phyloP scores from a whole-genome alignment of 305 asterid genomes.

The Andrographis paniculata region DNA sequence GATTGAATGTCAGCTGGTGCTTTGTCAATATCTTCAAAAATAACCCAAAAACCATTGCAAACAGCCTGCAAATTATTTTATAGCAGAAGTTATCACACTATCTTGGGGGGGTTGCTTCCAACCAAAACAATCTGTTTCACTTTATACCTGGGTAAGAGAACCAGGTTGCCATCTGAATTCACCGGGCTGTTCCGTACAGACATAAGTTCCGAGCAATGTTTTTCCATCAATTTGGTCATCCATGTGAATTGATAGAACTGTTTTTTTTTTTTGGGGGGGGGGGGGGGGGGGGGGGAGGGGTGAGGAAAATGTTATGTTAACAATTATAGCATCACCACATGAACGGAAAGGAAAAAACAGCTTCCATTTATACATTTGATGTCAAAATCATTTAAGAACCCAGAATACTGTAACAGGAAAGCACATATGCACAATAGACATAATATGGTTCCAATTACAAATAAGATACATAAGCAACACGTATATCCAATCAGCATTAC shows the following conservation, averaged over 20 bases:
- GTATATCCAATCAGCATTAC: too few species aligned
- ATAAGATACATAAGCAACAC: too few species aligned
- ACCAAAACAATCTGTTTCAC: constrained; percentile 10
- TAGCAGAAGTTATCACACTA: constrained; percentile 16
- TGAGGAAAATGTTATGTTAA: constrained; percentile 8
- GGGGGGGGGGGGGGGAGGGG: too few species aligned
- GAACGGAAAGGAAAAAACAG: background rate
- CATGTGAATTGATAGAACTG: constrained; percentile 86
- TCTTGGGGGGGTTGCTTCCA: constrained; percentile 14
- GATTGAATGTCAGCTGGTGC: constrained; percentile 85
- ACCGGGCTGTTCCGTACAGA: constrained; percentile 89
- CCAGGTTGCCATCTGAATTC: constrained; percentile 99
- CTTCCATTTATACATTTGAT: constrained; percentile 3
- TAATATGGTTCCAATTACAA: too few species aligned
- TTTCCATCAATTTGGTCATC: constrained; percentile 98
- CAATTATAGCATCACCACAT: constrained; percentile 15
- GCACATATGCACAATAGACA: too few species aligned
- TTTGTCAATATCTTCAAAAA: constrained; percentile 90
- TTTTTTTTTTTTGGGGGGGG: constrained; percentile 4
- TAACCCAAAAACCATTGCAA: constrained; percentile 84
- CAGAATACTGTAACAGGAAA: too few species aligned
- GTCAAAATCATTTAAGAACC: background rate
- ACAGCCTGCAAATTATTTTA: constrained; percentile 59
- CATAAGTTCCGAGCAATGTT: constrained; percentile 84
- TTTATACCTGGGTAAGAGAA: constrained; percentile 86